Base-by-base conservation (phyloP, 169 alveolate genomes). In the Cryptosporidium ubiquitum region DNA sequence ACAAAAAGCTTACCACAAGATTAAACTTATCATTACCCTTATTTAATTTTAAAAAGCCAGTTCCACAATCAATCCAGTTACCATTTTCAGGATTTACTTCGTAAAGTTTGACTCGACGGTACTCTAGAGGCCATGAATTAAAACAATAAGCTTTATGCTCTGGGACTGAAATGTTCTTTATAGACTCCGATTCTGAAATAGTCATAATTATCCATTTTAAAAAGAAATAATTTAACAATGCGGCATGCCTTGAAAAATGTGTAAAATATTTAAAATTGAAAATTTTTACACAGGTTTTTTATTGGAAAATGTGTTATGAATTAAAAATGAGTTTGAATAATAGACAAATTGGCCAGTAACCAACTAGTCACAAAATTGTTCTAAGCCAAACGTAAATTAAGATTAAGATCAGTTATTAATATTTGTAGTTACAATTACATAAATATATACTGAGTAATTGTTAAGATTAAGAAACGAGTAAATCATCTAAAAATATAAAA, bases 51-150 rank as follows among this genome's bases (percentile, higher is more conserved):
- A 79, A 47, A 26, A 58, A 79, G 39, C 89, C 89, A 16, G 89
- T 79, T 44, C 89, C 89, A 42, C 89, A 79, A 18, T 79, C 89
- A 44, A 79, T 79, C 89, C 89, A 79, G 44, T 79, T 79, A 18
- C 89, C 89, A 44, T 79, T 79, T 26, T 79, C 89, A 26, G 89
- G 89, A 49, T 79, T 64, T 12, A 93, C 91, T 64, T 93, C 95
- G 86, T 93, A 93, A 14, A 93, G 86, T 57, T 93, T 93, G 33
- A 93, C 95, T 29, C 95, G 14, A 23, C 89, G 73, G 52, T 39
- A 69, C 42, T 79, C 89, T 7, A 79, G 61, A 9, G 89, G 89
- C 74, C 74, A 79, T 4, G 66, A 5, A 79, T 79, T 79, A 40
- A 44, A 79, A 64, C 61, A 40, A 42, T 39, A 47, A 16, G 66